Evolutionary conservation across 108 stramenopile species (phyloP).

Genomic region (Craspedostauros australis): DNA sequence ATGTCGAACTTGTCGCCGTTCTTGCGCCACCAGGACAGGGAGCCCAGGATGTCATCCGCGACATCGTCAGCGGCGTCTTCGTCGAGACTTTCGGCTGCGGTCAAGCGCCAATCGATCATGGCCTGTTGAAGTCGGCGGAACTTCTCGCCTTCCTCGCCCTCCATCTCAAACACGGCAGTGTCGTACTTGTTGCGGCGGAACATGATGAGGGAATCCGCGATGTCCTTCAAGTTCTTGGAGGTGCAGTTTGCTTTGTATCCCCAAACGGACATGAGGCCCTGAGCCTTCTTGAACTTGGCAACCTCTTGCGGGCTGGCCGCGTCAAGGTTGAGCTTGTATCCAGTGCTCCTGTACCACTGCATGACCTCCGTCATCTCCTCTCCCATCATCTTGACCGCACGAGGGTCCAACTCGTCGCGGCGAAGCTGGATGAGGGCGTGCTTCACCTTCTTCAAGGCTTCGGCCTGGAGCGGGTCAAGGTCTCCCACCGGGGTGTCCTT

Average conservation of each 20-base stretch:
- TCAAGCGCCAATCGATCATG: slow-evolving; percentile 30
- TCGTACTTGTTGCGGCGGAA: slow-evolving; percentile 28
- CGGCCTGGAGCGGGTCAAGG: slow-evolving; percentile 7
- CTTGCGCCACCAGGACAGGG: slow-evolving; percentile 30
- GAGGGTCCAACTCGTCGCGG: slow-evolving; percentile 8
- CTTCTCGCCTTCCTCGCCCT: slow-evolving; percentile 27
- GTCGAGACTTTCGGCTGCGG: slow-evolving; percentile 10
- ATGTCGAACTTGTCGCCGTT: slow-evolving; percentile 15
- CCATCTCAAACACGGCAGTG: slow-evolving; percentile 24
- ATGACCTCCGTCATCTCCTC: slow-evolving; percentile 20
- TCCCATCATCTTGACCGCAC: slow-evolving; percentile 7
- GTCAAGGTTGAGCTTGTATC: slow-evolving; percentile 15
- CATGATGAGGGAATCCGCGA: slow-evolving; percentile 31
- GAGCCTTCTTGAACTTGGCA: slow-evolving; percentile 25
- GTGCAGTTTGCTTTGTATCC: slow-evolving; percentile 22
- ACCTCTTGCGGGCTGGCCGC: background rate
- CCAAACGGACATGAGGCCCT: slow-evolving; percentile 26
- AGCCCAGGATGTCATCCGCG: slow-evolving; percentile 27
- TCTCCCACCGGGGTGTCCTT: slow-evolving; percentile 16
- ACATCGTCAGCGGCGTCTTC: slow-evolving; percentile 16
- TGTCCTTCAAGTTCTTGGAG: slow-evolving; percentile 20
- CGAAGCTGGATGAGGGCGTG: slow-evolving; percentile 27
- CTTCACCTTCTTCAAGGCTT: slow-evolving; percentile 24
- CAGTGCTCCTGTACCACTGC: slow-evolving; percentile 25
- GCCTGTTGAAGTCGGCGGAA: slow-evolving; percentile 30